Base-by-base conservation (phyloP, 352 stramenopile genomes). In the Pilasporangium apinafurcum region DNA sequence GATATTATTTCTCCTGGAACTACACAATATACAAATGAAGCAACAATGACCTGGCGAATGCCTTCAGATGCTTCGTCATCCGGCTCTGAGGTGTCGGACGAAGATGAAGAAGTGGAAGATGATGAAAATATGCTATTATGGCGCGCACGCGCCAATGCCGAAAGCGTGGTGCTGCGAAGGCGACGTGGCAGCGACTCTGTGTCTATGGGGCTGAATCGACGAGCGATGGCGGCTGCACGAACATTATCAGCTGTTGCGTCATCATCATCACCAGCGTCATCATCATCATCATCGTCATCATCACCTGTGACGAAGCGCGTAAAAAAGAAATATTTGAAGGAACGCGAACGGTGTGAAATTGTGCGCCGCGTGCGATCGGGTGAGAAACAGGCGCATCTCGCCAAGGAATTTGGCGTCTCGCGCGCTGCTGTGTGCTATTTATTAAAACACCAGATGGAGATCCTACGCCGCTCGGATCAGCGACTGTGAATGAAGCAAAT, bases 291-390 rank as follows among this genome's bases (percentile, higher is more conserved):
- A 14, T 32, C 29, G 5, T 20, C 14, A 1, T 8, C 13, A 35
- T 8, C 5, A 21, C 12, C 8, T 31, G 39, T 26, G 25, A 36
- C 25, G 41, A 71, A 74, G 55, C 57, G 64, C 44, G 48, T 44
- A 13, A 79, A 83, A 64, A 83, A 83, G 59, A 83, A 80, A 60
- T 84, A 84, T 56, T 56, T 84, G 10, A 79, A 80, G 55, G 71
- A 84, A 40, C 51, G 48, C 29, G 66, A 84, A 47, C 71, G 71
- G 37, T 78, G 63, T 45, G 68, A 82, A 54, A 84, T 84, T 42
- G 64, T 84, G 51, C 66, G 63, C 22, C 68, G 71, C 31, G 63
- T 82, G 46, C 60, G 56, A n/a, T 58, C 53, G 7, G 71, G 71
- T 10, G 71, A 81, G 51, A 81, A 79, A 52, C 71, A 84, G 40